These are phyloP conservation scores for Termitomyces titanicus DNA, from an alignment of 768 basidiomycete species.

Conservation along the genomic window DNA sequence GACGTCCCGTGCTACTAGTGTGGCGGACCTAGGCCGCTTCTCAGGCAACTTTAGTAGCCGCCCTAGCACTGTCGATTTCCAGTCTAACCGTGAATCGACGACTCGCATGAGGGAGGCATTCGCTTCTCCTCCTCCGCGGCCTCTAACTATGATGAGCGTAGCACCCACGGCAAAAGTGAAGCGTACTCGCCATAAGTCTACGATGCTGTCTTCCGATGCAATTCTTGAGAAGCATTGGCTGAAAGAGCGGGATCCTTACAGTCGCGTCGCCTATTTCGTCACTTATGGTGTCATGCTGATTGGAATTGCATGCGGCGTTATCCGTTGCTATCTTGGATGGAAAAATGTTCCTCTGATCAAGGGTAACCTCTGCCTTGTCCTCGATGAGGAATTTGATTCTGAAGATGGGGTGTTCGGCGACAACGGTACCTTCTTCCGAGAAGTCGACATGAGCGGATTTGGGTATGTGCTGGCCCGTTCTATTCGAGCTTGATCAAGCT, in stretches of 20 bases:
- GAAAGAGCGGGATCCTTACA: conserved; percentile 48
- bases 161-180: conserved; percentile 41
- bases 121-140: conserved; percentile 54
- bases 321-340: conserved; percentile 59
- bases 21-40: conserved; percentile 37
- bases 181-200: conserved; percentile 46
- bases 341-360: conserved; percentile 41
- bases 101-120: conserved; percentile 51
- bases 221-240: conserved; percentile 65
- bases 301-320: conserved; percentile 49
- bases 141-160: conserved; percentile 50
- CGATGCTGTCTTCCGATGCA: conserved; percentile 35
- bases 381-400: conserved; percentile 74
- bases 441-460: conserved; percentile 85
- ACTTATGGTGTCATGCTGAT: conserved; percentile 59
- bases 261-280: conserved; percentile 54
- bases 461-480: conserved; percentile 45
- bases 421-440: conserved; percentile 66
- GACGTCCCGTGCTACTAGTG: conserved; percentile 36
- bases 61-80: conserved; percentile 25
- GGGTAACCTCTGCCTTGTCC: conserved; percentile 56
- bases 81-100: conserved; percentile 32
- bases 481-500: conserved; percentile 1
- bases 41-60: conserved; percentile 37
- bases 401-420: conserved; percentile 56